phyloP scores from a whole-genome alignment of 2,329 filamentous ascomycete genomes.

The Monilinia polystroma region DNA sequence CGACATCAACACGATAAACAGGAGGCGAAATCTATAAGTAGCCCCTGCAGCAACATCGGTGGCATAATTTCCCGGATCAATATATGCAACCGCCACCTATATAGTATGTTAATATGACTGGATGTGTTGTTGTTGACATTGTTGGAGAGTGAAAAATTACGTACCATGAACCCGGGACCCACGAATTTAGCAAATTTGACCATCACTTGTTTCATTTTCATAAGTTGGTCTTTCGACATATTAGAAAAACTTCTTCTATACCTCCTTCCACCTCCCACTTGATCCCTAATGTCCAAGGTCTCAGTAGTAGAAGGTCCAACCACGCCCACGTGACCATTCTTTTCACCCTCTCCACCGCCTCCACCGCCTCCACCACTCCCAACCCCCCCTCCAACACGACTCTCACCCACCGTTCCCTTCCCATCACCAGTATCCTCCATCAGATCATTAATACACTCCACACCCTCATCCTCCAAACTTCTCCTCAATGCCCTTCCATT shows the following conservation, averaged over 20 bases:
- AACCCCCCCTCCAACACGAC: slow-evolving; percentile 11
- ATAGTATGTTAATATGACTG: background rate
- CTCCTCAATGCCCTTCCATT: slow-evolving; percentile 55
- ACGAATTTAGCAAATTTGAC: slow-evolving; percentile 49
- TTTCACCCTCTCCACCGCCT: slow-evolving; percentile 22
- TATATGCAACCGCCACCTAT: slow-evolving; percentile 43
- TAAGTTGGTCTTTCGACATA: slow-evolving; percentile 22
- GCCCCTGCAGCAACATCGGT: slow-evolving; percentile 58
- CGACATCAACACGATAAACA: slow-evolving; percentile 57
- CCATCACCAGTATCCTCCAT: slow-evolving; percentile 17
- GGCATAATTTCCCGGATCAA: slow-evolving; percentile 53
- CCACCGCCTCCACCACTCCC: slow-evolving; percentile 20
- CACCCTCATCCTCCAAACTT: slow-evolving; percentile 40
- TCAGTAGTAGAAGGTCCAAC: slow-evolving; percentile 18
- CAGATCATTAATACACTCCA: slow-evolving; percentile 35
- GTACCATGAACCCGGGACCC: slow-evolving; percentile 48
- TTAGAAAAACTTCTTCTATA: slow-evolving; percentile 17
- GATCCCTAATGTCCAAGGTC: slow-evolving; percentile 12
- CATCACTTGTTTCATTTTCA: slow-evolving; percentile 28
- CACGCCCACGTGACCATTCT: slow-evolving; percentile 25
- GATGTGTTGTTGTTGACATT: background rate
- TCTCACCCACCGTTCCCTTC: slow-evolving; percentile 5
- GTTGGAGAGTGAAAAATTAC: slow-evolving; percentile 10
- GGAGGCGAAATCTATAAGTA: slow-evolving; percentile 51
- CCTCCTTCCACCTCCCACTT: slow-evolving; percentile 12